Percentiles rank a stretch among this genome's conserved stretches.
These are phyloP conservation scores for Paraconiothyrium brasiliense DNA, from an alignment of 2,329 filamentous ascomycete genomes.

Conservation along the genomic window DNA sequence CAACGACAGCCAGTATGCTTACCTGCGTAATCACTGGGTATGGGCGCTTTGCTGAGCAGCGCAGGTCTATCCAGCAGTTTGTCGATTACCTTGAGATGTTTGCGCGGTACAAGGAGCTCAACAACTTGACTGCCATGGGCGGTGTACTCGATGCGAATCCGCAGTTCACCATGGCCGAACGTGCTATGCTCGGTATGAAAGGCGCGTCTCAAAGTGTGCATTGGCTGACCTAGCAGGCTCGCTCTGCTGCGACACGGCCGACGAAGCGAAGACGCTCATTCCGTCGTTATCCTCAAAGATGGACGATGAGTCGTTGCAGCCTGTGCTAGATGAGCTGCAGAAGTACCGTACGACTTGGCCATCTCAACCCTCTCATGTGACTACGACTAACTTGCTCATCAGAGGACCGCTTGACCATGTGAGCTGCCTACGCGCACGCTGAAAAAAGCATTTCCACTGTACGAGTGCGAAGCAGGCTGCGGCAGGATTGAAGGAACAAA, in stretches of 20 bases:
- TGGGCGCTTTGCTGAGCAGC: slow-evolving; percentile 11
- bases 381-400: slow-evolving; percentile 30
- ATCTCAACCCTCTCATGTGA: background rate
- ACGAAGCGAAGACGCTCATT: slow-evolving; percentile 96
- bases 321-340: slow-evolving; percentile 88
- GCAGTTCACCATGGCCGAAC: slow-evolving; percentile 89
- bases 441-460: background rate
- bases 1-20: slow-evolving; percentile 51
- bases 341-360: slow-evolving; percentile 67
- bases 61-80: slow-evolving; percentile 84
- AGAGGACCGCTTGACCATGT: slow-evolving; percentile 38
- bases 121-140: slow-evolving; percentile 94
- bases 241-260: slow-evolving; percentile 88
- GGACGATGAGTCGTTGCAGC: slow-evolving; percentile 84
- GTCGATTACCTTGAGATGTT: slow-evolving; percentile 94
- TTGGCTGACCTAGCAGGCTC: slow-evolving; percentile 68
- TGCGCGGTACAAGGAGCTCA: slow-evolving; percentile 92
- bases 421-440: slow-evolving; percentile 8
- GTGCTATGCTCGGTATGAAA: slow-evolving; percentile 80
- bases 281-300: slow-evolving; percentile 91
- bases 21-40: slow-evolving; percentile 21
- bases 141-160: slow-evolving; percentile 81
- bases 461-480: background rate
- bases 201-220: slow-evolving; percentile 35
- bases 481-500: background rate